Percentiles rank a stretch among this genome's conserved stretches.
Evolutionary conservation across 2,329 filamentous ascomycete species (phyloP).

Genomic region (Botrytis squamosa): DNA sequence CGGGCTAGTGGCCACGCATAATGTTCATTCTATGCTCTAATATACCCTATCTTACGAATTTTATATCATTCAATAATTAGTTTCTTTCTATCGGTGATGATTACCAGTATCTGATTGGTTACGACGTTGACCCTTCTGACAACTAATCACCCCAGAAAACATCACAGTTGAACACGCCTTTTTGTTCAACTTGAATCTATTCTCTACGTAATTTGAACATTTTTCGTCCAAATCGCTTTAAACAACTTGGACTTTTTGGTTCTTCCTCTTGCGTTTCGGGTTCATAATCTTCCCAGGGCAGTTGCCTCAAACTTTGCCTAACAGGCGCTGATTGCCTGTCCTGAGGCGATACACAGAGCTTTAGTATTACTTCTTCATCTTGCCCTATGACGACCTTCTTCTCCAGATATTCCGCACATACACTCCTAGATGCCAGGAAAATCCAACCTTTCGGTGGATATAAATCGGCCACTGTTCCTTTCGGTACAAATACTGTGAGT

Average conservation of each 20-base stretch:
- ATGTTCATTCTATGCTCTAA: neutral
- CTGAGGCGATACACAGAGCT: neutral
- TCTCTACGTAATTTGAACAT: neutral
- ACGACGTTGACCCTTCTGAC: neutral
- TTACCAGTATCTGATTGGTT: neutral
- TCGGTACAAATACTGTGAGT: constrained; percentile 24
- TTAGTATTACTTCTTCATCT: neutral
- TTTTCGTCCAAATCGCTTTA: constrained; percentile 3
- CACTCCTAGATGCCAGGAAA: constrained; percentile 8
- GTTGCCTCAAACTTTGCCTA: neutral
- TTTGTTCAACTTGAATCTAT: neutral
- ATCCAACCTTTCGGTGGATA: neutral
- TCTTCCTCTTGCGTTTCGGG: constrained; percentile 6
- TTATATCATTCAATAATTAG: neutral
- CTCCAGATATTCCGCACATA: constrained; percentile 13
- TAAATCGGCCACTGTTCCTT: neutral
- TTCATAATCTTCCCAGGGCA: constrained; percentile 9
- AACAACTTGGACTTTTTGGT: constrained; percentile 4
- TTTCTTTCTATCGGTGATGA: neutral
- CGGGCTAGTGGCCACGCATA: constrained; percentile 33
- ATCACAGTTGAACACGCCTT: neutral
- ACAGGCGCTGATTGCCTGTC: neutral
- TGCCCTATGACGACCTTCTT: constrained; percentile 10
- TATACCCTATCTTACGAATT: constrained; percentile 1
- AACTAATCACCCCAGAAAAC: neutral